Evolutionary conservation across 768 basidiomycete species (phyloP).

Genomic region (Lentinula lateritia): DNA sequence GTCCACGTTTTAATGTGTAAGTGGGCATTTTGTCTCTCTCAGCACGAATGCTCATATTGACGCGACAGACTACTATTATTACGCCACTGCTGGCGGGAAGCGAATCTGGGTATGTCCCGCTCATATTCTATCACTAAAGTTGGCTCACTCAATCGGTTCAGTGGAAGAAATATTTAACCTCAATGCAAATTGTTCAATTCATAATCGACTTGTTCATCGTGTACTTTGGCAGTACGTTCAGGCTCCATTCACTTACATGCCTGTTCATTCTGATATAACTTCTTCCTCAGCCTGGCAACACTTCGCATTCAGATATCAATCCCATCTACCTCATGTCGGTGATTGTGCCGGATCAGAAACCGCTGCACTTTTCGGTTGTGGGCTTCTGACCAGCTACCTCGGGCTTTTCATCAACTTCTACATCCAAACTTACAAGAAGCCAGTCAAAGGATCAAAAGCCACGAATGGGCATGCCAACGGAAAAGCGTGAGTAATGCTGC

Average conservation of each 20-base stretch:
- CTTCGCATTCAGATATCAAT: constrained; percentile 62
- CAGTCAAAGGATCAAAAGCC: constrained; percentile 29
- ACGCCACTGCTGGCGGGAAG: constrained; percentile 93
- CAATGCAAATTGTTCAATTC: constrained; percentile 96
- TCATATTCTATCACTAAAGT: not conserved
- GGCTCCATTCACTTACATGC: not conserved
- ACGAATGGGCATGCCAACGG: constrained; percentile 31
- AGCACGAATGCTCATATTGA: not conserved
- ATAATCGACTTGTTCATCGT: constrained; percentile 85
- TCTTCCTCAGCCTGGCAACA: constrained; percentile 65
- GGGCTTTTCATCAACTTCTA: constrained; percentile 96
- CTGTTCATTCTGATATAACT: not conserved
- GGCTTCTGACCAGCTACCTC: constrained; percentile 84
- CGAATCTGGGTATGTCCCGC: constrained; percentile 78
- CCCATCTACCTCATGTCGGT: constrained; percentile 59
- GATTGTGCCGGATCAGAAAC: constrained; percentile 87
- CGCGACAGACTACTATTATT: constrained; percentile 92
- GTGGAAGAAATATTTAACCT: constrained; percentile 99
- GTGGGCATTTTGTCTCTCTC: constrained; percentile 22
- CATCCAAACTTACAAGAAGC: constrained; percentile 77
- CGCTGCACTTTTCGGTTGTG: constrained; percentile 88
- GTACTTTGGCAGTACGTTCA: constrained; percentile 88
- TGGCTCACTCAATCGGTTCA: constrained; percentile 22
- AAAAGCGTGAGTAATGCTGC: constrained; percentile 19
- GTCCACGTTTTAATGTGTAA: constrained; percentile 98